Conservation (phyloP, 495 filamentous ascomycete species). For the Parathielavia appendiculata region DNA sequence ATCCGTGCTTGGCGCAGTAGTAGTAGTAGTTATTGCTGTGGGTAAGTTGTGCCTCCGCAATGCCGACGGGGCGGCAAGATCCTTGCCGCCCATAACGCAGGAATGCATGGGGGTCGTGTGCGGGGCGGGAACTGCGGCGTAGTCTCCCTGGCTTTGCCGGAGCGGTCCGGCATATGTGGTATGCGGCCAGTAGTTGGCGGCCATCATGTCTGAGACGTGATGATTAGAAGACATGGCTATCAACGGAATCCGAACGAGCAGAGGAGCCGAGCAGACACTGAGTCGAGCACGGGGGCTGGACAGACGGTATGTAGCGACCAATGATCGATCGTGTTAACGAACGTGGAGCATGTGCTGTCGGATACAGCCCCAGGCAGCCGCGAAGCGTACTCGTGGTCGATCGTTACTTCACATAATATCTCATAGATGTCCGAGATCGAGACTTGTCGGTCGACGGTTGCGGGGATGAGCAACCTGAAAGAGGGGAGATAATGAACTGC, state of each 20-base stretch:
- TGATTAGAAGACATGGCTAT: not conserved
- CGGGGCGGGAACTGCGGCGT: not conserved
- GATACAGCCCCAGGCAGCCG: no score
- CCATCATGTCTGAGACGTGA: not conserved
- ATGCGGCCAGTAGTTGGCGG: slow-evolving; percentile 9
- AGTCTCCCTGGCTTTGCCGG: not conserved
- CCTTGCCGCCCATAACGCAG: not conserved
- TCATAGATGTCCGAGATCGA: not conserved
- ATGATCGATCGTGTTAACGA: no score
- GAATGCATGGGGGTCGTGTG: not conserved
- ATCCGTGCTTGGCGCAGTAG: not conserved
- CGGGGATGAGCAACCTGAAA: not conserved
- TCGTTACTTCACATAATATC: no score
- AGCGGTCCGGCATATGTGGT: not conserved
- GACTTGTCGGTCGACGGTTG: not conserved
- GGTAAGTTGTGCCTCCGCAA: not conserved
- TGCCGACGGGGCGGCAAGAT: not conserved
- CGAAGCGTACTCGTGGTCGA: no score
- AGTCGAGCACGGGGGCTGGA: no score
- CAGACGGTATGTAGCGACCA: no score
- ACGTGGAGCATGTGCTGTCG: no score
- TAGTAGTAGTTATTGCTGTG: not conserved
- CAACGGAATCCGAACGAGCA: not conserved
- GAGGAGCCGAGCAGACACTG: not conserved
- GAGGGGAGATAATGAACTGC: not conserved